Evolutionary conservation across 1,284 basidiomycete genomes (phyloP).

Genomic region (Chiua sp.): DNA sequence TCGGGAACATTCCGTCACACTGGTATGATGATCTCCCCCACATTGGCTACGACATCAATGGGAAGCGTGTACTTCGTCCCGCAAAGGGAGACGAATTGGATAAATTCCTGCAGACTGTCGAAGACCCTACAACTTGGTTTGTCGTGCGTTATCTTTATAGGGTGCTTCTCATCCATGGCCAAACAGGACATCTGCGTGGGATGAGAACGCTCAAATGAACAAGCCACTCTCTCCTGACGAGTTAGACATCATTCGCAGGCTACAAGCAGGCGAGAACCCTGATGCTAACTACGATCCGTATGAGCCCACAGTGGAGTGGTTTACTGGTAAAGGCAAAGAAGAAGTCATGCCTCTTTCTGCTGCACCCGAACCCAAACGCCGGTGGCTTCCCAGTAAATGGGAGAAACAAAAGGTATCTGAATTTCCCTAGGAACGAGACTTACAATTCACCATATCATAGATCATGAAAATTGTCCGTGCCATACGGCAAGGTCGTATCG

Average conservation of each 20-base stretch:
- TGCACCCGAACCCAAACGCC: constrained; percentile 94
- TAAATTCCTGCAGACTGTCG: constrained; percentile 94
- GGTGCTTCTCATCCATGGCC: constrained; percentile 7
- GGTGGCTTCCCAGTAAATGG: constrained; percentile 99
- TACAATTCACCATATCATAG: constrained; percentile 45
- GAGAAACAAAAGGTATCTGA: constrained; percentile 94
- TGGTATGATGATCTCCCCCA: constrained; percentile 99
- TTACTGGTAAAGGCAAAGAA: constrained; percentile 95
- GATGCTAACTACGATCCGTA: constrained; percentile 92
- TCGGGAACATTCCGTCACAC: constrained; percentile 95
- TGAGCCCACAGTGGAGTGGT: constrained; percentile 95
- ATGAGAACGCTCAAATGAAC: constrained; percentile 88
- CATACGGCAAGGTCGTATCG: constrained; percentile 94
- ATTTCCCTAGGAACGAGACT: background rate
- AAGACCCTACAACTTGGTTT: constrained; percentile 91
- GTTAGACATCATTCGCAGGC: constrained; percentile 91
- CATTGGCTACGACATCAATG: constrained; percentile 96
- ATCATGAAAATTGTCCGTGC: constrained; percentile 99
- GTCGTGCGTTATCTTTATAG: constrained; percentile 25
- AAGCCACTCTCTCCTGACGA: constrained; percentile 91
- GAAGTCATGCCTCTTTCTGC: constrained; percentile 92
- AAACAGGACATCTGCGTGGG: constrained; percentile 90
- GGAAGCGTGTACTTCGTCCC: constrained; percentile 93
- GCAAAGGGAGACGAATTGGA: constrained; percentile 97
- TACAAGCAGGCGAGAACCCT: constrained; percentile 92